Evolutionary conservation across 805 yeast species (phyloP).

Genomic region (Clavispora asparagi): DNA sequence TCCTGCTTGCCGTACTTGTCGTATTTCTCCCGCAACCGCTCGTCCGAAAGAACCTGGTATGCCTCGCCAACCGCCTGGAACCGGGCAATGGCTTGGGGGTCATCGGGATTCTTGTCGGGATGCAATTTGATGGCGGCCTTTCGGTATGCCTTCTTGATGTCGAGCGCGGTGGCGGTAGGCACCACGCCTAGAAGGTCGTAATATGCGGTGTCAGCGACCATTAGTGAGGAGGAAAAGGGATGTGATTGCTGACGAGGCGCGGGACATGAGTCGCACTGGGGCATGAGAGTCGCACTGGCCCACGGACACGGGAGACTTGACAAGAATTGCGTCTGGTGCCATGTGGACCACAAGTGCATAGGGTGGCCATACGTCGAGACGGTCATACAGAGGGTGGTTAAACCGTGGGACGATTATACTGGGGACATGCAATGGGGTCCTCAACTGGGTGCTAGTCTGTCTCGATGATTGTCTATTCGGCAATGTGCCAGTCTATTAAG

Average conservation of each 20-base stretch:
- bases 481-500: no score
- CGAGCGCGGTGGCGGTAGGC: slow-evolving; percentile 36
- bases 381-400: no score
- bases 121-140: slow-evolving; percentile 84
- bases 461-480: no score
- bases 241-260: not conserved
- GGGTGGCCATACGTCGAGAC: no score
- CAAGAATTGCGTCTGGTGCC: no score
- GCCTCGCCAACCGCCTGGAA: slow-evolving; percentile 58
- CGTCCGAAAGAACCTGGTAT: slow-evolving; percentile 71
- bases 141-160: slow-evolving; percentile 49
- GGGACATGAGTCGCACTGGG: not conserved
- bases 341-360: no score
- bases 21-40: slow-evolving; percentile 56
- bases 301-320: no score
- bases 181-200: slow-evolving; percentile 33
- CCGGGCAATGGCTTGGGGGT: slow-evolving; percentile 39
- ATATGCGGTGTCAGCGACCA: slow-evolving; percentile 44
- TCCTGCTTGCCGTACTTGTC: slow-evolving; percentile 74
- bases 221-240: slow-evolving; percentile 5
- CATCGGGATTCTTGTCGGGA: slow-evolving; percentile 45
- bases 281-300: not conserved
- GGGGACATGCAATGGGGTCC: no score
- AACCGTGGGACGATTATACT: no score
- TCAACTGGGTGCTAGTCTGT: no score